Evolutionary conservation across 495 filamentous ascomycete genomes (phyloP), one percentile per base, ranked within the genome.

Genomic region (Parmelia sp.): DNA sequence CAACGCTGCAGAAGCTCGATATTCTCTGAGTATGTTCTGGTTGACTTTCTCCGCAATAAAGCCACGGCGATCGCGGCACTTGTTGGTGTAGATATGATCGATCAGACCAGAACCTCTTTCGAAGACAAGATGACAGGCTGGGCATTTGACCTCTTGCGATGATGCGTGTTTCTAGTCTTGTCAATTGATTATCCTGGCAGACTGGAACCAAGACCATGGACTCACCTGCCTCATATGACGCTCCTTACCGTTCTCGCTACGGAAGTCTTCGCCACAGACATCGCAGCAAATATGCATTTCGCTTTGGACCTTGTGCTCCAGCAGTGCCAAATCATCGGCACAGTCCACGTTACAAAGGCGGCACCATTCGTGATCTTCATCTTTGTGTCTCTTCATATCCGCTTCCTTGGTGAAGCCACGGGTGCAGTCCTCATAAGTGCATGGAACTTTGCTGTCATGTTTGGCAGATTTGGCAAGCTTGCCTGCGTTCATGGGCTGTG

Each of bases 351-450:
- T 73, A 66, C 83, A 85, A 31, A 72, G 65, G 29, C 60, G 51
- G 72, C 83, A 86, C 68, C 81, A 85, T 60, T 85, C 82, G 0
- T 77, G 66, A 14, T 73, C 69, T 23, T 65, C 35, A 0, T 61
- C 60, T 63, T 85, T 85, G 71, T 86, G 83, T 1, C 68, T 61
- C 35, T 72, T 74, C 76, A 85, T 78, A 1, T 71, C 72, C 9
- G 70, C 63, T 12, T 64, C 61, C 4, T 72, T 75, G 57, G 84
- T 78, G 71, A 96, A 96, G 5, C 77, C 74, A 59, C 74, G 83
- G 0, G 78, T 78, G 71, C 90, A 96, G 25, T 80, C 76, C 14
- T 78, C 71, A 61, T 82, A 83, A 12, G 82, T 81, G 73, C 90
- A 92, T 29, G 74, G 76, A 62, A 82, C 80, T 21, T 79, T 75